Conservation (phyloP, 2,329 filamentous ascomycete genomes). For the Colletotrichum liaoningense region DNA sequence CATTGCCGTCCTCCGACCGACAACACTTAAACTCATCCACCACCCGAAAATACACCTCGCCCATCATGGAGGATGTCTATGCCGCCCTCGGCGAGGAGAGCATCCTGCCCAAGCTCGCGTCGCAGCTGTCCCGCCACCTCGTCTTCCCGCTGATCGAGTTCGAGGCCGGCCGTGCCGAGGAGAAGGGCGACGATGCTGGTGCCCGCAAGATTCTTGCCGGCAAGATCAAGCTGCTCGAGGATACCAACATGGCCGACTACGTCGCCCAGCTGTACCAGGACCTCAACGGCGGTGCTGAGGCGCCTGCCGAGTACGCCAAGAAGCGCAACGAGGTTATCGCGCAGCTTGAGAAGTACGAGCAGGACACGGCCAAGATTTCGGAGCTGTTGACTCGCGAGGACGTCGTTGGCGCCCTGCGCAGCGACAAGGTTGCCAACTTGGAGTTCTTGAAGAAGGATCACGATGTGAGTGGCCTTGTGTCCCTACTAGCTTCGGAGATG, state of each 20-base stretch:
- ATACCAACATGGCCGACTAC: slow-evolving; percentile 99
- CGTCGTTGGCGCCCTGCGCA: slow-evolving; percentile 89
- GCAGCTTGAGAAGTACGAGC: slow-evolving; percentile 84
- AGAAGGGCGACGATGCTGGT: slow-evolving; percentile 70
- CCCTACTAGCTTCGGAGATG: neutral
- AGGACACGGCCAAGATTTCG: slow-evolving; percentile 89
- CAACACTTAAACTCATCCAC: neutral
- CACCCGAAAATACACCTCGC: slow-evolving; percentile 5
- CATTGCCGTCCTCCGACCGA: neutral
- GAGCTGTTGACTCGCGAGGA: slow-evolving; percentile 88
- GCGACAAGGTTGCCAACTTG: slow-evolving; percentile 99
- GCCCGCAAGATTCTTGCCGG: slow-evolving; percentile 80
- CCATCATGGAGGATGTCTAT: slow-evolving; percentile 38
- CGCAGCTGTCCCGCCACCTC: slow-evolving; percentile 93
- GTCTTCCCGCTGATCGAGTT: slow-evolving; percentile 98
- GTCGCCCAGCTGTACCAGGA: slow-evolving; percentile 92
- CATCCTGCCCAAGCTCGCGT: slow-evolving; percentile 89
- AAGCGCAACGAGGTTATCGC: slow-evolving; percentile 91
- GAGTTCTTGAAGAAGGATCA: slow-evolving; percentile 97
- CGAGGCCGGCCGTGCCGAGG: slow-evolving; percentile 83
- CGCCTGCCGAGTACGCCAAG: slow-evolving; percentile 86
- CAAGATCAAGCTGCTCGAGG: slow-evolving; percentile 94
- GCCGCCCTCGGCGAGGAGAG: slow-evolving; percentile 46
- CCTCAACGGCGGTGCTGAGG: slow-evolving; percentile 81
- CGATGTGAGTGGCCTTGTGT: slow-evolving; percentile 68